Evolutionary conservation across 805 yeast genomes (phyloP).

Genomic region (Metschnikowia cerradonensis): DNA sequence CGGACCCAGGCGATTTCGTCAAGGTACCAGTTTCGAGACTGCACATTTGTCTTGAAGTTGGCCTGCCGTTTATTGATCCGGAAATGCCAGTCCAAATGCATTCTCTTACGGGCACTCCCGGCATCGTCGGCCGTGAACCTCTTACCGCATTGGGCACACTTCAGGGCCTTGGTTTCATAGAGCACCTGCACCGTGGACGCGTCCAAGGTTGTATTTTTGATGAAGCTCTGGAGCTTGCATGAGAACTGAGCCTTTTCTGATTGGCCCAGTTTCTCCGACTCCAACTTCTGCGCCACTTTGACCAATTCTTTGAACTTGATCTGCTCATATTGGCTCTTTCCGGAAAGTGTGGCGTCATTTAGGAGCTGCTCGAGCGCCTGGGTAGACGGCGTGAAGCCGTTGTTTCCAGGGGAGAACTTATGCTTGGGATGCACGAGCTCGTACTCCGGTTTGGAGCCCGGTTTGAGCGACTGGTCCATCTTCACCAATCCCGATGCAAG

Average conservation of each 20-base stretch:
- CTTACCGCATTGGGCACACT: slow-evolving; percentile 88
- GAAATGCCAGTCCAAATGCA: slow-evolving; percentile 95
- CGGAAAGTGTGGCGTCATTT: slow-evolving; percentile 11
- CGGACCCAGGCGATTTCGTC: slow-evolving; percentile 67
- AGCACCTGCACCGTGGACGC: slow-evolving; percentile 34
- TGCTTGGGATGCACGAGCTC: slow-evolving; percentile 28
- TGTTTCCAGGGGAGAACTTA: slow-evolving; percentile 21
- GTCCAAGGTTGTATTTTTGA: slow-evolving; percentile 35
- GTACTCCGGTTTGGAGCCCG: slow-evolving; percentile 35
- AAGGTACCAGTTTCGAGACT: slow-evolving; percentile 80
- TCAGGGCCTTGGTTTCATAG: slow-evolving; percentile 63
- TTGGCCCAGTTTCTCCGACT: background rate
- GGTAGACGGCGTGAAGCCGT: slow-evolving; percentile 9
- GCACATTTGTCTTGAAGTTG: slow-evolving; percentile 38
- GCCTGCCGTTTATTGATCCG: slow-evolving; percentile 74
- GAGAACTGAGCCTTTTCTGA: background rate
- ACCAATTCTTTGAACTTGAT: slow-evolving; percentile 30
- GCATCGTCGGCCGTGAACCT: slow-evolving; percentile 62
- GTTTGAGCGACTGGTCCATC: slow-evolving; percentile 38
- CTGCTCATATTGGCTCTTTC: slow-evolving; percentile 29
- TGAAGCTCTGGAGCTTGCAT: slow-evolving; percentile 31
- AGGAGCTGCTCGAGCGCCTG: slow-evolving; percentile 15
- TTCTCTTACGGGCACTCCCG: slow-evolving; percentile 50
- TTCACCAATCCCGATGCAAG: slow-evolving; percentile 36
- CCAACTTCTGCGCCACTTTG: slow-evolving; percentile 20